Conservation (phyloP, 345 rosid species). For the Angophora floribunda region DNA sequence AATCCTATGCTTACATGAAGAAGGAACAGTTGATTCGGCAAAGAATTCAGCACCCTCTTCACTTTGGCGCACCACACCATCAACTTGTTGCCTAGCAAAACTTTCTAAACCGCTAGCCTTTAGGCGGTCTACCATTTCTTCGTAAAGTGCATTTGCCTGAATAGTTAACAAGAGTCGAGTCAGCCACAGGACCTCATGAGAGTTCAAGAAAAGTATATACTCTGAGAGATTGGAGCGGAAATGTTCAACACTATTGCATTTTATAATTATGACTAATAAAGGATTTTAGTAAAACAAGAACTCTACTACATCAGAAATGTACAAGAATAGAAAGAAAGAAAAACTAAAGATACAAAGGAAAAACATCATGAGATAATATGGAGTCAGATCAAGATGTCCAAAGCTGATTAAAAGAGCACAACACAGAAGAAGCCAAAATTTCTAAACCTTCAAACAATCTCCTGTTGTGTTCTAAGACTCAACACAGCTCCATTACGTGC, state of each 20-base stretch:
- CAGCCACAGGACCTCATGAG: not conserved
- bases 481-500: not conserved
- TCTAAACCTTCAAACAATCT: not conserved
- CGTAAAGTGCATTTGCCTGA: conserved; percentile 85
- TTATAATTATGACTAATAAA: not conserved
- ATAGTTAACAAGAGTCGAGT: not conserved
- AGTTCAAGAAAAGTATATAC: not conserved
- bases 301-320: not conserved
- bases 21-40: conserved; percentile 62
- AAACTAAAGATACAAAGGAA: not conserved
- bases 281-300: not conserved
- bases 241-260: not conserved
- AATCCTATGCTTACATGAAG: conserved; percentile 67
- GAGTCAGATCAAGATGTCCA: not conserved
- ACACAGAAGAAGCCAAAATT: not conserved
- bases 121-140: conserved; percentile 78
- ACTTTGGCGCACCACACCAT: conserved; percentile 83
- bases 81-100: conserved; percentile 90
- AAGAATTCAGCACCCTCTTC: conserved; percentile 91
- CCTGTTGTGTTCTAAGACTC: not conserved
- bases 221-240: not conserved
- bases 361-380: not conserved
- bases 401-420: not conserved
- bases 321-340: not conserved
- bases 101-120: conserved; percentile 83